phyloP scores from a whole-genome alignment of 495 filamentous ascomycete genomes.

The Aspergillus egyptiacus region DNA sequence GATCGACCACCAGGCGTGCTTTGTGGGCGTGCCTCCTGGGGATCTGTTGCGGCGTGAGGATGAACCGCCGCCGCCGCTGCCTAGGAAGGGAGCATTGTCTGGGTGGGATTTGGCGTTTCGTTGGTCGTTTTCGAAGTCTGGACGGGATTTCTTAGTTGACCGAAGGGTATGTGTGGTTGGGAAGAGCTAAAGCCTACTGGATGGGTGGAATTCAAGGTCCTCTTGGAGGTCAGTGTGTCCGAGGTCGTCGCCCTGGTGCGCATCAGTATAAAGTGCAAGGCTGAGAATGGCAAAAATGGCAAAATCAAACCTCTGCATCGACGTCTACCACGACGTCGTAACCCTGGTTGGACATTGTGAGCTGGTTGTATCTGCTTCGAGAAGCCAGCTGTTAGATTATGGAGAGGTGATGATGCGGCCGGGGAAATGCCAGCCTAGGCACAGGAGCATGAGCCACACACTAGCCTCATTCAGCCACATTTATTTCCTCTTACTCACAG shows the following conservation, averaged over 20 bases:
- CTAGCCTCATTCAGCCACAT: constrained; percentile 13
- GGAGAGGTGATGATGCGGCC: constrained; percentile 12
- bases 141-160: not conserved
- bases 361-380: constrained; percentile 15
- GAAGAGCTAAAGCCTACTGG: constrained; percentile 48
- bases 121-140: constrained; percentile 52
- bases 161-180: not conserved
- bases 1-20: constrained; percentile 86
- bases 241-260: constrained; percentile 70
- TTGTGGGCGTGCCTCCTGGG: constrained; percentile 50
- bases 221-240: constrained; percentile 97
- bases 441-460: constrained; percentile 14
- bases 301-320: constrained; percentile 68
- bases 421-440: constrained; percentile 19
- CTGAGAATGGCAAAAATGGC: not conserved
- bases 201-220: constrained; percentile 97
- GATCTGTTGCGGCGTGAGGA: constrained; percentile 40
- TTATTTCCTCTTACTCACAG: not conserved
- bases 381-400: constrained; percentile 12
- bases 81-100: constrained; percentile 56
- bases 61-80: constrained; percentile 50
- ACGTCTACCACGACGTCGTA: constrained; percentile 98
- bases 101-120: constrained; percentile 53
- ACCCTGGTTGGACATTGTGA: constrained; percentile 70
- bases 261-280: not conserved